Evolutionary conservation across 129 eudicot genomes (phyloP), one percentile per base, ranked within the genome.

Genomic region (Logfia minima): DNA sequence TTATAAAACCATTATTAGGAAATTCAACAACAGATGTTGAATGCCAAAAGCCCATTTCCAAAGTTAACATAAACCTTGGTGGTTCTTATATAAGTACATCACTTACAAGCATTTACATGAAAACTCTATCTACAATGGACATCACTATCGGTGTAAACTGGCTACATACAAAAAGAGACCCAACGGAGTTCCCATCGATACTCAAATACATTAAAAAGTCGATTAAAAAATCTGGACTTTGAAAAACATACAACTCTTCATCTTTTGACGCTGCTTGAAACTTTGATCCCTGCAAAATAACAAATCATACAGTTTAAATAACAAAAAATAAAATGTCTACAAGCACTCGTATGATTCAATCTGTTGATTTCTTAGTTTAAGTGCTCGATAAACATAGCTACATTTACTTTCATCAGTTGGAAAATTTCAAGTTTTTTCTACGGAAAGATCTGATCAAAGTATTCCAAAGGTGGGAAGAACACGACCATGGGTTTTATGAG

Each of bases 91-190:
- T 19, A 14, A 43, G 24, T 65, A 16, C 65, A 71, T 71, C 48
- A 62, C 32, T 79, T 70, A 70, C 82, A 69, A 62, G 28, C 28
- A 63, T 79, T 71, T 79, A 80, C 83, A 80, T 24, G 13, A 66
- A 35, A 65, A 17, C 34, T 51, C 35, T 48, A 9, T 52, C 68
- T 66, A 64, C 16, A 72, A 65, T 6, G 51, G 14, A 69, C 71
- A 61, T 61, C n/a, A 48, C 77, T 43, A 65, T 53, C 8, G 16
- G 31, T 41, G 16, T 75, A 75, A 37, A 39, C 72, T 28, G 21
- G 9, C 66, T 80, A 72, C 72, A 79, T 79, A 72, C 83, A 79
- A 72, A 72, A 72, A 63, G 74, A 51, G 72, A 63, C 71, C 32
- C 69, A 13, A 63, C 4, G 4, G 68, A 72, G 65, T 62, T 79